These are phyloP conservation scores for Eutypa lata DNA, from an alignment of 2,329 filamentous ascomycete species.

Conservation along the genomic window DNA sequence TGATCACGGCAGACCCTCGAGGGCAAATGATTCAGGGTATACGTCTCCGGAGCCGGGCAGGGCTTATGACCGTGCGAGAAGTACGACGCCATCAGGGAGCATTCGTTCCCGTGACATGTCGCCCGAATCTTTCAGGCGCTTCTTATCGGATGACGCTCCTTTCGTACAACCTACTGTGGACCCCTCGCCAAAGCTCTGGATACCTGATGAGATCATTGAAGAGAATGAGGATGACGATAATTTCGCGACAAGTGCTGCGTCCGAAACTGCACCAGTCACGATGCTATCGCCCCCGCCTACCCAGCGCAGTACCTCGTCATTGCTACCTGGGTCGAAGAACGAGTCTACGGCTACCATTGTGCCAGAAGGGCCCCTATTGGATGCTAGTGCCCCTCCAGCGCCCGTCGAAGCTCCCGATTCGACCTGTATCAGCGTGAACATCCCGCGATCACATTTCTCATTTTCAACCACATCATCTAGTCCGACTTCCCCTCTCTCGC, in stretches of 20 bases:
- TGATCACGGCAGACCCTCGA: conserved; percentile 31
- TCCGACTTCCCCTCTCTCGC: conserved; percentile 32
- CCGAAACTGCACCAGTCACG: conserved; percentile 41
- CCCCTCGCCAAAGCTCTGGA: conserved; percentile 30
- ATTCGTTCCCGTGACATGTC: conserved; percentile 51
- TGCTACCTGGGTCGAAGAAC: conserved; percentile 12
- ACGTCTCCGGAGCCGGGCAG: conserved; percentile 14
- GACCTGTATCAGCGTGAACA: conserved; percentile 11
- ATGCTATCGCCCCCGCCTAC: conserved; percentile 55
- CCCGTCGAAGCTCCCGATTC: conserved; percentile 1
- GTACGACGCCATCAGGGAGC: conserved; percentile 36
- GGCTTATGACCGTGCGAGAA: conserved; percentile 28
- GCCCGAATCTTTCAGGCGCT: conserved; percentile 51
- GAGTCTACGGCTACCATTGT: conserved; percentile 15
- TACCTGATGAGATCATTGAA: conserved; percentile 46
- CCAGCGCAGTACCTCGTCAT: conserved; percentile 34
- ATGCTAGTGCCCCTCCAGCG: conserved; percentile 16
- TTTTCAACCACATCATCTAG: conserved; percentile 25
- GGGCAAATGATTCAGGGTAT: conserved; percentile 20
- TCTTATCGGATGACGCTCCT: conserved; percentile 45
- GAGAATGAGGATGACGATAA: conserved; percentile 60
- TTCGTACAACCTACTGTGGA: conserved; percentile 29
- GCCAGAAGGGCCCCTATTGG: conserved; percentile 2
- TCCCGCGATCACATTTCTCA: conserved; percentile 26
- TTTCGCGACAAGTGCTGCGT: conserved; percentile 52